These are phyloP conservation scores for Pseudocercospora cruenta DNA, from an alignment of 2,329 filamentous ascomycete species.

Conservation along the genomic window DNA sequence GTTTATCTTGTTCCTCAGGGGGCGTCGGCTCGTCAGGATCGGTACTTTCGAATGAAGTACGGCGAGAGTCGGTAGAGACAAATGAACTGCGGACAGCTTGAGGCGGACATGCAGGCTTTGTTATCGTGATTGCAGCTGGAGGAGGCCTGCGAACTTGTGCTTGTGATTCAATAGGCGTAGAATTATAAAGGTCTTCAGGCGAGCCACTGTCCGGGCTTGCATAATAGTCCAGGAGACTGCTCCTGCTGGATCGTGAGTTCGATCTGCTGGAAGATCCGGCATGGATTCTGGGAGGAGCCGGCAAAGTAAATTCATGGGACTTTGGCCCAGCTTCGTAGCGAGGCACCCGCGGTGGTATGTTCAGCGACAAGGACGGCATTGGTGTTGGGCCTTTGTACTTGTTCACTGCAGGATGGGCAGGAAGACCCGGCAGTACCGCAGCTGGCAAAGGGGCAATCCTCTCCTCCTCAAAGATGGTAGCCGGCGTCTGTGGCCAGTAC, in stretches of 20 bases:
- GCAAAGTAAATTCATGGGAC: conserved; percentile 13
- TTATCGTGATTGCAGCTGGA: conserved; percentile 29
- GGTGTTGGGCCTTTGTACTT: conserved; percentile 1
- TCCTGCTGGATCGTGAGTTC: conserved; percentile 18
- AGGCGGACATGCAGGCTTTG: conserved; percentile 31
- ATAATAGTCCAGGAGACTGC: conserved; percentile 37
- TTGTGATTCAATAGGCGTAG: conserved; percentile 32
- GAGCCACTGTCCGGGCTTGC: conserved; percentile 35
- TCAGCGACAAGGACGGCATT: conserved; percentile 17
- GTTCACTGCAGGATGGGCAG: conserved; percentile 22
- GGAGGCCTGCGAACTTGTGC: conserved; percentile 28
- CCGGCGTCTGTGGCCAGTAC: conserved; percentile 29
- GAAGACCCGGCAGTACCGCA: conserved; percentile 17
- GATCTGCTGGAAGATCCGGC: conserved; percentile 15
- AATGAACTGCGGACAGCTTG: conserved; percentile 27
- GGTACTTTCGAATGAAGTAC: conserved; percentile 52
- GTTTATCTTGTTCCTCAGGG: conserved; percentile 48
- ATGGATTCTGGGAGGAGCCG: conserved; percentile 5
- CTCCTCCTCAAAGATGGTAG: conserved; percentile 42
- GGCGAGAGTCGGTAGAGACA: conserved; percentile 33
- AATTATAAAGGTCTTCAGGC: conserved; percentile 24
- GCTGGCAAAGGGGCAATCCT: conserved; percentile 22
- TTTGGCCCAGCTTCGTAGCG: conserved; percentile 1
- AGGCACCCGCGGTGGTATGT: conserved; percentile 15
- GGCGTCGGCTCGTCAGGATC: conserved; percentile 51